phyloP scores from a whole-genome alignment of 2,329 filamentous ascomycete species.

The Penicillium frequentans region DNA sequence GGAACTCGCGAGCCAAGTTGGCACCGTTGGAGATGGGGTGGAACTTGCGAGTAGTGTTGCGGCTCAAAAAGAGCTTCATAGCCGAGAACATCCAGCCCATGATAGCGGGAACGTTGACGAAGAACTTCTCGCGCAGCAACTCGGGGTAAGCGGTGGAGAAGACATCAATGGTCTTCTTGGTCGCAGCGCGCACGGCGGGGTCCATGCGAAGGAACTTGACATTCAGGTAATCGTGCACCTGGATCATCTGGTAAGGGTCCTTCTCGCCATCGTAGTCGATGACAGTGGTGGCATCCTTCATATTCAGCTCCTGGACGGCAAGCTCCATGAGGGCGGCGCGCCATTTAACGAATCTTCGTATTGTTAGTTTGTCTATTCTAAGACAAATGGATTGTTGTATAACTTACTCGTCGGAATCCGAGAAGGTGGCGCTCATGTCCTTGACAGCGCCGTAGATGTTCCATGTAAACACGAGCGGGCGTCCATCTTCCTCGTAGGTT shows the following conservation, averaged over 20 bases:
- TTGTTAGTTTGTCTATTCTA: background rate
- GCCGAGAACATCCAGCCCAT: constrained; percentile 85
- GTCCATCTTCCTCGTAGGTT: constrained; percentile 59
- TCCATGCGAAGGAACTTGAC: constrained; percentile 85
- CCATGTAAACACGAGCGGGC: constrained; percentile 72
- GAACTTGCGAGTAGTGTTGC: constrained; percentile 76
- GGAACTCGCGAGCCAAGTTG: constrained; percentile 63
- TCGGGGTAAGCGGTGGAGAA: constrained; percentile 86
- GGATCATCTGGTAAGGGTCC: constrained; percentile 87
- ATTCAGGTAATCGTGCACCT: constrained; percentile 90
- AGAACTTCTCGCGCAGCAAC: constrained; percentile 87
- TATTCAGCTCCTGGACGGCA: constrained; percentile 70
- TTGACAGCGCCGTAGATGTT: constrained; percentile 91
- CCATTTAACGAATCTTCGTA: constrained; percentile 78
- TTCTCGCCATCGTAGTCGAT: constrained; percentile 56
- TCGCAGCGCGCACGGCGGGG: constrained; percentile 71
- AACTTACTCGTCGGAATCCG: constrained; percentile 72
- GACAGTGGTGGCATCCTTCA: constrained; percentile 69
- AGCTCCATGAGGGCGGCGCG: constrained; percentile 88
- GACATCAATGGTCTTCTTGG: constrained; percentile 75
- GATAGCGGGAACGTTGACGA: constrained; percentile 86
- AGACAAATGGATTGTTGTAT: background rate
- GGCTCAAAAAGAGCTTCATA: constrained; percentile 73
- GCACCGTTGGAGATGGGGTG: constrained; percentile 74
- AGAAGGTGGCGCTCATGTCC: constrained; percentile 77